Conservation (phyloP, 768 basidiomycete species). For the Boletus vermiculosoides region DNA sequence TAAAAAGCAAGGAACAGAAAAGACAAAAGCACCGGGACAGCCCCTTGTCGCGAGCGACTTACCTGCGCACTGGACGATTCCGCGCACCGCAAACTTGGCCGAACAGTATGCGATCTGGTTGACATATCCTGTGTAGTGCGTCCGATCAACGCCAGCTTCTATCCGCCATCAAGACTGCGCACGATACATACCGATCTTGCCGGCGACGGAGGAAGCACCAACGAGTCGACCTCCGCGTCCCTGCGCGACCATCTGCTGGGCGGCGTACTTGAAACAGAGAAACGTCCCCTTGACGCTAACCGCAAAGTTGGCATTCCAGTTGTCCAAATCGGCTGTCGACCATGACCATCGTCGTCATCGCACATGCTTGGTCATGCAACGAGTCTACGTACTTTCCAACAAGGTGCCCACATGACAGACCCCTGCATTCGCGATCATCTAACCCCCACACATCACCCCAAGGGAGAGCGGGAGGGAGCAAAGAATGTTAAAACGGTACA, state of each 20-base stretch:
- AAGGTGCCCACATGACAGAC: constrained; percentile 6
- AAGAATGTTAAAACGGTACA: not conserved
- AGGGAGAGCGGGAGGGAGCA: not conserved
- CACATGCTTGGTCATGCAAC: not conserved
- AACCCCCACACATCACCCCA: too few species aligned
- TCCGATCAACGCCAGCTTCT: not conserved
- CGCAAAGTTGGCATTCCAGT: constrained; percentile 29
- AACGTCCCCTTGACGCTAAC: constrained; percentile 20
- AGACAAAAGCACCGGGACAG: not conserved
- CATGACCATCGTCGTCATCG: not conserved
- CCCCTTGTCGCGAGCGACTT: constrained; percentile 4
- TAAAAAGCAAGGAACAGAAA: not conserved
- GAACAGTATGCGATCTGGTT: constrained; percentile 13
- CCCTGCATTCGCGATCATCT: constrained; percentile 20
- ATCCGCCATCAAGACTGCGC: not conserved
- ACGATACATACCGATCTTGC: not conserved
- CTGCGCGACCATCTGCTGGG: constrained; percentile 22
- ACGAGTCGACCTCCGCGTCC: constrained; percentile 7
- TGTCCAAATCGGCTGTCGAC: constrained; percentile 11
- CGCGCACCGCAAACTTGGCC: constrained; percentile 12
- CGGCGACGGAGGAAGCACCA: constrained; percentile 4
- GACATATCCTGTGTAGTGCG: not conserved
- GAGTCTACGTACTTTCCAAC: constrained; percentile 5
- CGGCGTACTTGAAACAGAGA: constrained; percentile 27
- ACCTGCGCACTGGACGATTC: constrained; percentile 16